Base-by-base conservation (phyloP, 2,329 filamentous ascomycete species). In the Nectriaceae sp. region DNA sequence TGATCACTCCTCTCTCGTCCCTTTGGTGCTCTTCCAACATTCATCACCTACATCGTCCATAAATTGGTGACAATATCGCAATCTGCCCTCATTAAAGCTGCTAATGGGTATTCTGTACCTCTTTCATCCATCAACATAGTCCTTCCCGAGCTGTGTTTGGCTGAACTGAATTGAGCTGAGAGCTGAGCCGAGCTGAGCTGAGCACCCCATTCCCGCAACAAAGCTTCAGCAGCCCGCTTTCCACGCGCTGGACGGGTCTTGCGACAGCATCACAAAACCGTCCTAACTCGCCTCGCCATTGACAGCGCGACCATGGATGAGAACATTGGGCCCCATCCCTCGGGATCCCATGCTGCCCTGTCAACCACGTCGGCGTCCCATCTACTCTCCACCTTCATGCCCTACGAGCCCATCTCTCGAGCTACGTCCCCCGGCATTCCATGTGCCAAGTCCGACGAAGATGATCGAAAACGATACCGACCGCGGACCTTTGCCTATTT, bases 401-500 rank as follows among this genome's bases (percentile, higher is more conserved):
- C 77, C 21, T 78, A 77, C 65, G 83, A 89, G 59, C 85, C 89
- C 61, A 85, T 90, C 63, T 96, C 92, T 41, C 84, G 91, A 66
- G 89, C 90, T 33, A 94, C 91, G 37, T 93, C 91, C 2, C 92
- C 92, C 3, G 90, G 90, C 53, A 71, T 79, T 60, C 80, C 79
- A 57, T 80, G 76, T 60, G 71, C 73, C 29, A 72, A 74, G 60
- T 62, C 68, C 31, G 71, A 76, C 55, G 77, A 79, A 54, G 72
- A 79, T 53, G 75, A 81, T 65, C 76, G 76, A 67, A 82, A 80
- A 67, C 78, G 88, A 56, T 89, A 91, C 67, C 86, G 93, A 43
- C 90, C 90, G 29, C 85, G 94, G 53, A 97, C 94, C 21, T 99
- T 94, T 68, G 90, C 90, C 52, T 99, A 99, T 76, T 90, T 92